Conservation (phyloP, 176 grass and related monocot species). For the Aechmea fasciata region DNA sequence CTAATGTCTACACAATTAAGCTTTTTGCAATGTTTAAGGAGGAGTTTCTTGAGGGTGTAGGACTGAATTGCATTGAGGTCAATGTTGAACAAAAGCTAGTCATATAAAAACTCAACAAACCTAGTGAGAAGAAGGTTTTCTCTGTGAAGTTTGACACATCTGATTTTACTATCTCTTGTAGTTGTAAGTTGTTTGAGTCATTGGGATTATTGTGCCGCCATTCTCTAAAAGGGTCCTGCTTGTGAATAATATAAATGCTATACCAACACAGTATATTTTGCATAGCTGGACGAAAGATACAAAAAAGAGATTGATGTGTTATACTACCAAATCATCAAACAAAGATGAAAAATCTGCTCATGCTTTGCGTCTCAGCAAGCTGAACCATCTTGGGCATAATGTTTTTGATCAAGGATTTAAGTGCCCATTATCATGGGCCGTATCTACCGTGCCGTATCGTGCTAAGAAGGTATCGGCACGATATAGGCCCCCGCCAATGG, state of each 20-base stretch:
- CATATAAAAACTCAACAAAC: constrained; percentile 16
- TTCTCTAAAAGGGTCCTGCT: constrained; percentile 62
- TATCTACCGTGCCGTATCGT: no score
- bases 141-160: constrained; percentile 55
- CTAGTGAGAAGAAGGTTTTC: constrained; percentile 41
- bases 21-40: constrained; percentile 48
- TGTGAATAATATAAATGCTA: constrained; percentile 53
- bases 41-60: constrained; percentile 65
- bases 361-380: no score
- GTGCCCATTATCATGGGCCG: no score
- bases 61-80: constrained; percentile 39
- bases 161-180: constrained; percentile 53
- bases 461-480: no score
- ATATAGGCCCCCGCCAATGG: no score
- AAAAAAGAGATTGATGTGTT: no score
- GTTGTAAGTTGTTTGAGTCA: constrained; percentile 68
- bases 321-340: no score
- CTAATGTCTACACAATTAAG: constrained; percentile 57
- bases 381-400: no score
- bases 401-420: no score
- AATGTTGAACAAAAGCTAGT: no score
- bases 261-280: constrained; percentile 19
- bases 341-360: no score
- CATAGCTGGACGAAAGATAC: no score
- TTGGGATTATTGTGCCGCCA: constrained; percentile 68